Base-by-base conservation (phyloP, 371 early-diverging fungal species). In the Smittium culicis region DNA sequence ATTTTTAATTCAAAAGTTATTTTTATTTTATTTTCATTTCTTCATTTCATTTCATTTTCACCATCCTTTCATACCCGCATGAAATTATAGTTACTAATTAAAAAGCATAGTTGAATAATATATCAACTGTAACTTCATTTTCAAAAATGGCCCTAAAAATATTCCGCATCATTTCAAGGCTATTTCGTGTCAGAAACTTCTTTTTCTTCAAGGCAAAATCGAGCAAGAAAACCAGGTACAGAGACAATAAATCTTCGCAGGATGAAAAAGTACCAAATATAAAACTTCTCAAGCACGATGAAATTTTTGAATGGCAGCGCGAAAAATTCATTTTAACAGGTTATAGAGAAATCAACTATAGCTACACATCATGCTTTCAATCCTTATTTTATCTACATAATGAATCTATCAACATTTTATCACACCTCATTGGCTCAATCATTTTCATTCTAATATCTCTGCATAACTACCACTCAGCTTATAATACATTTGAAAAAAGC, bases 381-480 rank as follows among this genome's bases (percentile, higher is more conserved):
- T 88, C 90, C 17, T 8, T 66, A 27, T 34, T 30, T 33, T 60
- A 66, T 60, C 35, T 66, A 24, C 95, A 94, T 77, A 96, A 94
- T 74, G 95, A 96, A 73, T 85, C 83, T 55, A 88, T 88, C 58
- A 95, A 94, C 72, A 87, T 95, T 55, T 87, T 87, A 81, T 84
- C 91, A n/a, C 96, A 95, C 73, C 70, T 88, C 28, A 35, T 88
- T 24, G 92, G 92, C 31, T 81, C 85, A 1, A 61, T 91, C n/a
- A 71, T 75, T 0, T 92, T 91, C 67, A 61, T 86, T 33, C 20
- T 11, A 11, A 24, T n/a, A 54, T 71, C 74, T 0, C 80, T 75
- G 67, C 92, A 27, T 11, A 25, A 54, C 14, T 64, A 64, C 28
- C 24, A 35, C 2, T 35, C 27, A 24, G 45, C 29, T 25, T 27